Conservation (phyloP, 306 rosid species). For the Astragalus glycyphyllos region DNA sequence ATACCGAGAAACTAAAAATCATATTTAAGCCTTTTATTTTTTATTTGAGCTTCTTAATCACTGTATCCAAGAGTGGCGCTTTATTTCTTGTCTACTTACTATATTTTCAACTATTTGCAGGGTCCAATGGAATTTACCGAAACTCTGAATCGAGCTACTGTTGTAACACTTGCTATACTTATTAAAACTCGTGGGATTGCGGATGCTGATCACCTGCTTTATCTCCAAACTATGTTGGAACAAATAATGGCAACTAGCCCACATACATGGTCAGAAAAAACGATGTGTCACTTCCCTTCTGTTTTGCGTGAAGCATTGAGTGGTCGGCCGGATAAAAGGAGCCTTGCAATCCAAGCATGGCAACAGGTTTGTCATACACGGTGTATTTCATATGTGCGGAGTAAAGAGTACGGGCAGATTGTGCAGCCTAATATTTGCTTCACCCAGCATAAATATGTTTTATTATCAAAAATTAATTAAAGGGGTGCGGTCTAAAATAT, state of each 20-base stretch:
- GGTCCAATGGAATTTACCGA: constrained; percentile 97
- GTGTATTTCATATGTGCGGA: constrained; percentile 36
- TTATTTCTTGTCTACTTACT: constrained; percentile 22
- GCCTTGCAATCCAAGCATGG: constrained; percentile 87
- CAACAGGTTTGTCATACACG: constrained; percentile 73
- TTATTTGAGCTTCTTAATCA: constrained; percentile 22
- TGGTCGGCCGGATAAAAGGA: constrained; percentile 75
- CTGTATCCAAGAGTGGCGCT: constrained; percentile 27
- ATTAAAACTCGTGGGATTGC: constrained; percentile 96
- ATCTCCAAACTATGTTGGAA: constrained; percentile 86
- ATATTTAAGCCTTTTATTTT: not conserved
- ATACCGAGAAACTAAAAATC: too few species aligned
- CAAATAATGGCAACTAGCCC: constrained; percentile 84
- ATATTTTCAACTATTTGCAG: constrained; percentile 54
- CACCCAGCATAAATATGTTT: constrained; percentile 10
- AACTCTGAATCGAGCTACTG: constrained; percentile 83
- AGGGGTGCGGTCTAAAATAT: not conserved
- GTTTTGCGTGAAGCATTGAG: constrained; percentile 82
- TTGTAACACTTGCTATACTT: constrained; percentile 89
- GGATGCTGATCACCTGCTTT: constrained; percentile 93
- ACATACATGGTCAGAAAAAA: constrained; percentile 97
- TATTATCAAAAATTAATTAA: constrained; percentile 11
- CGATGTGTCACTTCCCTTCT: constrained; percentile 81
- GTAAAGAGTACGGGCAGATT: constrained; percentile 18
- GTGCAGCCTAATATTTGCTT: constrained; percentile 11